A percentile compares a stretch with the other conserved stretches of the same genome.
Conservation (phyloP, 2,329 filamentous ascomycete species). For the Nakataea oryzae region DNA sequence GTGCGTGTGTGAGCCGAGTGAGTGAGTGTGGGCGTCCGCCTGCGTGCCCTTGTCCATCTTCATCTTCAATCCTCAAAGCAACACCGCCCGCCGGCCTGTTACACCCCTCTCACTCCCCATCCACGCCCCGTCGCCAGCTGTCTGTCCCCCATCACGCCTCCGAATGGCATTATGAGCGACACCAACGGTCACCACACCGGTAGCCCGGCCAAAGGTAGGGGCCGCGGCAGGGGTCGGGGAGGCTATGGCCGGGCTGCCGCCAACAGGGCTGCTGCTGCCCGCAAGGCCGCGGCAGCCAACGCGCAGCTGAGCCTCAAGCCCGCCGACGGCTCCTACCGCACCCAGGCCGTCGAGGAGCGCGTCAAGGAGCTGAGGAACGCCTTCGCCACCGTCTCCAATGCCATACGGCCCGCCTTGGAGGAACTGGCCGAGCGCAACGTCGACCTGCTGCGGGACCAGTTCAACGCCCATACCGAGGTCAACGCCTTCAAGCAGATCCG, state of each 20-base stretch:
- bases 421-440: conserved; percentile 53
- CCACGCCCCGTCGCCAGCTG: not conserved
- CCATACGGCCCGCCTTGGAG: conserved; percentile 53
- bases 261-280: conserved; percentile 26
- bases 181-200: conserved; percentile 7
- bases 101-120: not conserved
- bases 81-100: not conserved
- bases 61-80: too few species aligned
- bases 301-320: not conserved
- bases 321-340: conserved; percentile 10
- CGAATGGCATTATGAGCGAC: conserved; percentile 11
- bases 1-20: too few species aligned
- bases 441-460: conserved; percentile 44
- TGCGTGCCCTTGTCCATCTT: too few species aligned
- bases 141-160: not conserved
- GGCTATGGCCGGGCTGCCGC: conserved; percentile 33
- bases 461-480: conserved; percentile 39
- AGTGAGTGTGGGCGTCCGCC: too few species aligned
- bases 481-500: conserved; percentile 42
- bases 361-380: conserved; percentile 56
- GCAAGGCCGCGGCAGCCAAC: not conserved
- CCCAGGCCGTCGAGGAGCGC: conserved; percentile 50
- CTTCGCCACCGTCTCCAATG: conserved; percentile 51
- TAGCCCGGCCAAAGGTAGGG: conserved; percentile 18
- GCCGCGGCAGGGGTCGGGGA: conserved; percentile 24